Evolutionary conservation across 2,329 filamentous ascomycete species (phyloP).

Genomic region (Xylogone sp.): DNA sequence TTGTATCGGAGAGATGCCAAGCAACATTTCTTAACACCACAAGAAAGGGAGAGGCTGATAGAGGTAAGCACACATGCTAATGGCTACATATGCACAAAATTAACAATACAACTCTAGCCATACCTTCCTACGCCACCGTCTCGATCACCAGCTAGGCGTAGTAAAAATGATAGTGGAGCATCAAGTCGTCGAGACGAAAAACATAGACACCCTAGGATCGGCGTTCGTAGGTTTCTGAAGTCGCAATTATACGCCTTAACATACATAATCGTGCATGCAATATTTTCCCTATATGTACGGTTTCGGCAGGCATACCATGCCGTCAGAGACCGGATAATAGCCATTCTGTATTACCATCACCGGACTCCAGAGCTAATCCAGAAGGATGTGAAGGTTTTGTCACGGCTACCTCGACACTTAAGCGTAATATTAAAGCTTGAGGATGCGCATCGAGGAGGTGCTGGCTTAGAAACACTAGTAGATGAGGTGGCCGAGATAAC

Average conservation of each 20-base stretch:
- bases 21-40: slow-evolving; percentile 37
- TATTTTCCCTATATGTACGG: slow-evolving; percentile 88
- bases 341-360: slow-evolving; percentile 91
- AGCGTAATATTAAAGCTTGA: slow-evolving; percentile 81
- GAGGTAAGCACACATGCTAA: slow-evolving; percentile 31
- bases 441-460: slow-evolving; percentile 62
- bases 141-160: slow-evolving; percentile 13
- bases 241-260: slow-evolving; percentile 62
- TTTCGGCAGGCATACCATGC: slow-evolving; percentile 76
- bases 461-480: slow-evolving; percentile 77
- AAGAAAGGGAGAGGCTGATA: slow-evolving; percentile 41
- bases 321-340: slow-evolving; percentile 71
- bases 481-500: slow-evolving; percentile 89
- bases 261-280: slow-evolving; percentile 67
- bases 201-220: slow-evolving; percentile 36
- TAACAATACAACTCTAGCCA: slow-evolving; percentile 20
- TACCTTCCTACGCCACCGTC: slow-evolving; percentile 26
- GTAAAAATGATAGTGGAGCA: slow-evolving; percentile 22
- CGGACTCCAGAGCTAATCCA: slow-evolving; percentile 89
- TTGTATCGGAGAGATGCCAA: slow-evolving; percentile 43
- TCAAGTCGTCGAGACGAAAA: slow-evolving; percentile 19
- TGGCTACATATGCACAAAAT: slow-evolving; percentile 5
- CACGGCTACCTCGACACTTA: slow-evolving; percentile 75
- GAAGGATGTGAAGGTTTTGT: slow-evolving; percentile 74
- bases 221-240: slow-evolving; percentile 58